Conservation (phyloP, 2,329 filamentous ascomycete species). For the Neoscytalidium dimidiatum region DNA sequence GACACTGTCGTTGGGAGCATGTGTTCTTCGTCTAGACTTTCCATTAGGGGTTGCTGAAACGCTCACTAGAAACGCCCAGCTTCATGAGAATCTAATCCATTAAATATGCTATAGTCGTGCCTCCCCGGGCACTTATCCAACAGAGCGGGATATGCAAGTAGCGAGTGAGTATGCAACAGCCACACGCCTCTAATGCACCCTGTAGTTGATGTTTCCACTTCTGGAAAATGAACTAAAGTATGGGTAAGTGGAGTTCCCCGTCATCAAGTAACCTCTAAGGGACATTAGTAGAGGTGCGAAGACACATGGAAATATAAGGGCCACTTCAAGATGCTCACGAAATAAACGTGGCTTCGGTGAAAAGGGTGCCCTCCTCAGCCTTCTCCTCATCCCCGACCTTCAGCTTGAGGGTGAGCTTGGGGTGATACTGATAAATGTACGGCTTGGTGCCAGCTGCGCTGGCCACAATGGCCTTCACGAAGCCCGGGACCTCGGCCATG, state of each 20-base stretch:
- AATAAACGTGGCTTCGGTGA: slow-evolving; percentile 96
- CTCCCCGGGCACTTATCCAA: slow-evolving; percentile 2
- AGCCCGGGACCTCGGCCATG: slow-evolving; percentile 93
- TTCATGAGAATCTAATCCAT: slow-evolving; percentile 14
- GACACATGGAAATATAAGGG: background rate
- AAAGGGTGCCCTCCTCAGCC: slow-evolving; percentile 75
- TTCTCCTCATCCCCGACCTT: slow-evolving; percentile 81
- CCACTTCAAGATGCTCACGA: slow-evolving; percentile 44
- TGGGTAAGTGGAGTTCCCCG: background rate
- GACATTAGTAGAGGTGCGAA: slow-evolving; percentile 7
- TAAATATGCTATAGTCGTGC: slow-evolving; percentile 13
- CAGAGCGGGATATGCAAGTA: slow-evolving; percentile 1
- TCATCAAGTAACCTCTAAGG: background rate
- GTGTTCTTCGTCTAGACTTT: background rate
- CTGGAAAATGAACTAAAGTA: slow-evolving; percentile 1
- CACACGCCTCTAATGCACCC: slow-evolving; percentile 13
- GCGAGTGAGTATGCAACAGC: slow-evolving; percentile 11
- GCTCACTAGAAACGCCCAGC: background rate
- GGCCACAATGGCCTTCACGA: slow-evolving; percentile 92
- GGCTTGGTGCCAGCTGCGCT: slow-evolving; percentile 89
- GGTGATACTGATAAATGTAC: slow-evolving; percentile 94
- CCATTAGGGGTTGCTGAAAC: background rate
- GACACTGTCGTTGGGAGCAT: background rate
- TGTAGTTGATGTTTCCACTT: background rate
- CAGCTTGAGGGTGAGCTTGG: slow-evolving; percentile 74